Conservation (phyloP, 495 filamentous ascomycete genomes). For the Ascobolus immersus region DNA sequence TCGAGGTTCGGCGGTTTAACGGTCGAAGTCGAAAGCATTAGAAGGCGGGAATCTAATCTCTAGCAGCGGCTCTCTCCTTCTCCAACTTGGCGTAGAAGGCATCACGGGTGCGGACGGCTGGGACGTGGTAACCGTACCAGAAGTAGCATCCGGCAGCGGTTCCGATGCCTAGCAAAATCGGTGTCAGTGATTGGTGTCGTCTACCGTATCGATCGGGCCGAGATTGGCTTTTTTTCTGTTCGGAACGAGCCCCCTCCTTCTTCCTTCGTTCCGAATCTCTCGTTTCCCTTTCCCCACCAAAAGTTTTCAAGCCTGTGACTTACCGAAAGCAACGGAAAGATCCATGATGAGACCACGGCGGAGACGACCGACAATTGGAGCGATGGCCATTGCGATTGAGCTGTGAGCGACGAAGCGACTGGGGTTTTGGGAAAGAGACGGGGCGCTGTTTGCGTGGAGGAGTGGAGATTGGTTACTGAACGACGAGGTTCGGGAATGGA, state of each 20-base stretch:
- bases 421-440: too few species aligned
- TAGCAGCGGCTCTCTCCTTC: slow-evolving; percentile 20
- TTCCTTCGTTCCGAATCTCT: not conserved
- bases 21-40: too few species aligned
- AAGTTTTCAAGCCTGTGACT: slow-evolving; percentile 15
- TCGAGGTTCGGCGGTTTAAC: too few species aligned
- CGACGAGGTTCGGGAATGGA: slow-evolving; percentile 27
- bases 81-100: slow-evolving; percentile 52
- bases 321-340: slow-evolving; percentile 50
- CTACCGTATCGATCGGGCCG: too few species aligned
- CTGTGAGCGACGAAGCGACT: too few species aligned
- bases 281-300: not conserved
- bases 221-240: too few species aligned
- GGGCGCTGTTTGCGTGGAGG: slow-evolving; percentile 4
- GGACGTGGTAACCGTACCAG: slow-evolving; percentile 73
- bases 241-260: not conserved
- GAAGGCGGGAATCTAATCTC: too few species aligned
- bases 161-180: slow-evolving; percentile 24
- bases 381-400: slow-evolving; percentile 14
- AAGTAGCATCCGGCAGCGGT: slow-evolving; percentile 46
- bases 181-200: too few species aligned
- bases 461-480: slow-evolving; percentile 3
- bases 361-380: slow-evolving; percentile 31
- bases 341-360: slow-evolving; percentile 49
- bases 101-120: slow-evolving; percentile 49